Percentiles rank a stretch among this genome's conserved stretches.
Conservation (phyloP, 441 rosid genomes). For the Syzygium malaccense region DNA sequence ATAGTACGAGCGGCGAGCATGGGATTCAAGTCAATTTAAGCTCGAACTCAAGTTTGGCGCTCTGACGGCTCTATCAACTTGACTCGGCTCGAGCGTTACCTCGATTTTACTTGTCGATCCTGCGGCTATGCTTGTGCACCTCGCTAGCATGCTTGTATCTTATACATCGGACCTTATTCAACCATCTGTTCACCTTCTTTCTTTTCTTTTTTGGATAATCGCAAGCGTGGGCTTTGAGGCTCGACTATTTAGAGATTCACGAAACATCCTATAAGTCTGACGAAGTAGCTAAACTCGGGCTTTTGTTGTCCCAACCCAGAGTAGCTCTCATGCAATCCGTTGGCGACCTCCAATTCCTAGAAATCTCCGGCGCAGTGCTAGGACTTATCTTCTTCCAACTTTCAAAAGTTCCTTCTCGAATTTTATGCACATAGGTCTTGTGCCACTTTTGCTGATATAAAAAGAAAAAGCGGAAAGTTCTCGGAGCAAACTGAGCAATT, state of each 20-base stretch:
- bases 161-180: background rate
- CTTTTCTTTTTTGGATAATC: background rate
- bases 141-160: rapidly evolving
- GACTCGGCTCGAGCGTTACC: background rate
- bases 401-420: background rate
- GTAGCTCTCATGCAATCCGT: background rate
- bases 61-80: background rate
- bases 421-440: no score
- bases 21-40: background rate
- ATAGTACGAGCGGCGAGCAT: background rate
- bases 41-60: rapidly evolving
- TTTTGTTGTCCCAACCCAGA: background rate
- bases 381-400: background rate
- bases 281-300: rapidly evolving
- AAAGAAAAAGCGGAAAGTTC: no score
- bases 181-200: background rate
- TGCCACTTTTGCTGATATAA: no score
- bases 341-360: rapidly evolving
- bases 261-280: background rate
- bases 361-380: background rate
- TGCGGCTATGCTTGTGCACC: rapidly evolving
- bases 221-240: rapidly evolving
- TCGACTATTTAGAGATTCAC: background rate
- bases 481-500: background rate
- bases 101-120: background rate